Percentiles rank a stretch among this genome's conserved stretches.
Evolutionary conservation across 2,329 filamentous ascomycete genomes (phyloP).

Genomic region (Neofusicoccum umdonicola): DNA sequence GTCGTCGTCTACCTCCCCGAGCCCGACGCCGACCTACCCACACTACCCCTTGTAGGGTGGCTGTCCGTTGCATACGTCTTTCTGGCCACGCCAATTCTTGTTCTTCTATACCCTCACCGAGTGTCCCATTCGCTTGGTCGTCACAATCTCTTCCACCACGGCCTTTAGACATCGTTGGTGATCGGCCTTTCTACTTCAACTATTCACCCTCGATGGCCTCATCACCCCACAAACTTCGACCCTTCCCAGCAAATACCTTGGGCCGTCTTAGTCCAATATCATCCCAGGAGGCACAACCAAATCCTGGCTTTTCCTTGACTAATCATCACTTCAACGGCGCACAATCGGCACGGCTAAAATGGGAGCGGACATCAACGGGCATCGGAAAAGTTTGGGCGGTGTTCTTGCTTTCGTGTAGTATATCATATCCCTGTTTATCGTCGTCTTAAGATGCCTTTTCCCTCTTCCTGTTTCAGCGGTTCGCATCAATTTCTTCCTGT

Average conservation of each 20-base stretch:
- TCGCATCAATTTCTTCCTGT: not conserved
- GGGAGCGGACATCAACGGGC: not conserved
- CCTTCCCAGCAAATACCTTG: not conserved
- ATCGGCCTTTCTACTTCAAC: not conserved
- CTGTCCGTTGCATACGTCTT: not conserved
- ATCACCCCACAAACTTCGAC: not conserved
- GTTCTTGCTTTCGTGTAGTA: conserved; percentile 8
- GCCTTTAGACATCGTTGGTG: not conserved
- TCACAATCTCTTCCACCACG: not conserved
- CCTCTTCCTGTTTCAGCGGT: not conserved
- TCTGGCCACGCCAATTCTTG: not conserved
- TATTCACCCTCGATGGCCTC: not conserved
- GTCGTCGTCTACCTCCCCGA: not conserved
- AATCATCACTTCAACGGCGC: conserved; percentile 4
- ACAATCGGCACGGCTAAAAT: conserved; percentile 1
- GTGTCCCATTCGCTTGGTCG: not conserved
- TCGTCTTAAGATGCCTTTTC: not conserved
- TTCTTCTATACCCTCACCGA: not conserved
- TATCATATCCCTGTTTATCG: not conserved
- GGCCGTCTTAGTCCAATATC: not conserved
- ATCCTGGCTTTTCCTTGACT: not conserved
- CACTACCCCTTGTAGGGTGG: not conserved
- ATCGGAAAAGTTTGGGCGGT: conserved; percentile 8
- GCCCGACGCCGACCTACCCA: not conserved
- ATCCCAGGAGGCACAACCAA: not conserved